Conservation (phyloP, 1,284 basidiomycete species). For the Tranzscheliella williamsii region DNA sequence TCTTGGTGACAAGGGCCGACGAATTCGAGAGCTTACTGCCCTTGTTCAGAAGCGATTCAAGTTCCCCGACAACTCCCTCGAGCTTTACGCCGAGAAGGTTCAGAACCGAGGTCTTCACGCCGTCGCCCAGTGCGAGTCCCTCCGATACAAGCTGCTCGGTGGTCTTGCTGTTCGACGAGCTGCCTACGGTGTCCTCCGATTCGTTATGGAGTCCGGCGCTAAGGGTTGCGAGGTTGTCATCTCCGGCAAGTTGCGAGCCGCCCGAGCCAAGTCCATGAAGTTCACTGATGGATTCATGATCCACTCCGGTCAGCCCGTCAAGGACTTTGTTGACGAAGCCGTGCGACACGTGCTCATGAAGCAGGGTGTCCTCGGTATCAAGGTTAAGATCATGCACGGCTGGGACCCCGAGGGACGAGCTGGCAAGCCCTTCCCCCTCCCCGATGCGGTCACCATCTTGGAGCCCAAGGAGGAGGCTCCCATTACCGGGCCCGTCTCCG, state of each 20-base stretch:
- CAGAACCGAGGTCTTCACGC: conserved; percentile 98
- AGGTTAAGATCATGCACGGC: conserved; percentile 99
- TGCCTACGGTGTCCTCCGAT: conserved; percentile 99
- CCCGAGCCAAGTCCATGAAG: conserved; percentile 99
- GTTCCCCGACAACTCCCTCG: conserved; percentile 96
- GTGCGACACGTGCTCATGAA: conserved; percentile 97
- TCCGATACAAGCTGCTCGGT: conserved; percentile 98
- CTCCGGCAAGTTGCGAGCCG: conserved; percentile 98
- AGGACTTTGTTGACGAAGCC: conserved; percentile 96
- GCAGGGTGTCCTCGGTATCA: conserved; percentile 99
- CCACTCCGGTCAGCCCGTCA: conserved; percentile 97
- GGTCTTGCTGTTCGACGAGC: conserved; percentile 98
- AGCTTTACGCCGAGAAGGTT: conserved; percentile 99
- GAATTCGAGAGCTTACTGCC: conserved; percentile 96
- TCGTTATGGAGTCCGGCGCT: conserved; percentile 99
- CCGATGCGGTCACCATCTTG: conserved; percentile 88
- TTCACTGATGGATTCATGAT: conserved; percentile 99
- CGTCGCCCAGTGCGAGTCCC: conserved; percentile 96
- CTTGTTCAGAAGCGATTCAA: conserved; percentile 99
- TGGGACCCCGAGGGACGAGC: conserved; percentile 81
- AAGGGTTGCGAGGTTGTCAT: conserved; percentile 99
- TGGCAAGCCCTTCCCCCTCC: conserved; percentile 84
- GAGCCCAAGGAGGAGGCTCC: conserved; percentile 73
- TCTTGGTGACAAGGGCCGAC: conserved; percentile 98
- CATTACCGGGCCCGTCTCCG: conserved; percentile 61